Base-by-base conservation (phyloP, 768 basidiomycete species). In the Hygrocybe punicea region DNA sequence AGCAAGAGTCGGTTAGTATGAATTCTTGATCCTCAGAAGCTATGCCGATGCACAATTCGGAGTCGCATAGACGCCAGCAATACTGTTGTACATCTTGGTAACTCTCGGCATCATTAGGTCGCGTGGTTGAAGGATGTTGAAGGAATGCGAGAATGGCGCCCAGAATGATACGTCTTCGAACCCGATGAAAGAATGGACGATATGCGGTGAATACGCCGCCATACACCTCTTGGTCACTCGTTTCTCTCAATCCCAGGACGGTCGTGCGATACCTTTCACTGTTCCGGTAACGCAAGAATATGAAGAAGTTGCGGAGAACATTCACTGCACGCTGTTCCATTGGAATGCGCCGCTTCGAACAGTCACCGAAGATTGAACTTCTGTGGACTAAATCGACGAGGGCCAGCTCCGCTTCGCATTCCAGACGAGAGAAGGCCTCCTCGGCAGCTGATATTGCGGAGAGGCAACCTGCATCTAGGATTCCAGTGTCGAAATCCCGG, bases 271-370 rank as follows among this genome's bases (percentile, higher is more conserved):
- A 85, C 11, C 73, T 74, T 8, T 69, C 66, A 60, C 81, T 78
- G 57, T 85, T 85, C 13, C 84, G 72, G 58, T 82, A 85, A n/a
- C 83, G 77, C 0, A 85, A 68, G 59, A 85, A 84, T 10, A 78
- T 69, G 44, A 84, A 74, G 63, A 79, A 84, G 57, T 76, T 78
- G 9, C 78, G 73, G 2, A 85, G 59, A n/a, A 64, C 65, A 37
- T 78, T 74, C 13, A 76, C 58, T 4, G 65, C 64, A 14, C 58
- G 60, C 8, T 66, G 66, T 46, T 71, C 65, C 35, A 76, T 63
- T 0, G 65, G 61, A 29, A 76, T 59, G 3, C 69, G 63, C n/a
- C 57, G 67, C 45, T 66, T 67, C 49, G 61, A 62, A 21, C 58
- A 59, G 62, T 65, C 62, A 39, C 34, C 16, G 24, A 45, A 21